Evolutionary conservation across 176 grass and related monocot genomes (phyloP), one percentile per base, ranked within the genome.

Genomic region (Thinopyrum elongatum): DNA sequence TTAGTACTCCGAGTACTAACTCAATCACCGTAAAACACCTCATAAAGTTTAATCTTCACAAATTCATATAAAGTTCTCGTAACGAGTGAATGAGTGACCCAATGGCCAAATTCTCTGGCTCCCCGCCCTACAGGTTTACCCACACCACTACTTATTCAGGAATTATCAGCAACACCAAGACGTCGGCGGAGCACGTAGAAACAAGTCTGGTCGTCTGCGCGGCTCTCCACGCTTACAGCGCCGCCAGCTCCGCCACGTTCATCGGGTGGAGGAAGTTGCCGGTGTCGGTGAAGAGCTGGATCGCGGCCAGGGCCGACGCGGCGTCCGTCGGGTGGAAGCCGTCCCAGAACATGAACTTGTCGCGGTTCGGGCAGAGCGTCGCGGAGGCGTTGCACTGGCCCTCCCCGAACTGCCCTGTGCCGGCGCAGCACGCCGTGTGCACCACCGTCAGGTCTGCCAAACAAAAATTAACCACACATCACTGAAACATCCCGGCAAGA

Each of bases 271-370:
- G 82, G 77, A 86, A 95, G 2, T 7, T 5, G 53, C 38, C 80
- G 1, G 58, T 26, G 84, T 85, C 91, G 27, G 1, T 9, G 46
- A 92, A 94, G 13, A 91, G 77, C 65, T 10, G 35, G 1, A n/a
- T 0, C 34, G 93, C 86, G 15, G 35, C 76, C 10, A 90, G 0
- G 28, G 26, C 17, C 7, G 90, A 59, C 8, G 70, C 85, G 5
- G 68, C 59, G 2, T 91, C 88, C 14, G 92, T 92, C 2, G 92
- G 86, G 70, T 98, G 96, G 61, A 78, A 84, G 23, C 55, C 51
- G 80, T 98, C 96, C 91, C 90, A 98, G 88, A 95, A 98, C 63
- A 98, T 78, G 70, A 86, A 68, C 30, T 55, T 72, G 23, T 11
- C 36, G 8, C 92, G 90, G 44, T 85, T 47, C 0, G 8, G 57